These are phyloP conservation scores for Eremomyces bilateralis DNA, from an alignment of 495 filamentous ascomycete genomes.

Conservation along the genomic window DNA sequence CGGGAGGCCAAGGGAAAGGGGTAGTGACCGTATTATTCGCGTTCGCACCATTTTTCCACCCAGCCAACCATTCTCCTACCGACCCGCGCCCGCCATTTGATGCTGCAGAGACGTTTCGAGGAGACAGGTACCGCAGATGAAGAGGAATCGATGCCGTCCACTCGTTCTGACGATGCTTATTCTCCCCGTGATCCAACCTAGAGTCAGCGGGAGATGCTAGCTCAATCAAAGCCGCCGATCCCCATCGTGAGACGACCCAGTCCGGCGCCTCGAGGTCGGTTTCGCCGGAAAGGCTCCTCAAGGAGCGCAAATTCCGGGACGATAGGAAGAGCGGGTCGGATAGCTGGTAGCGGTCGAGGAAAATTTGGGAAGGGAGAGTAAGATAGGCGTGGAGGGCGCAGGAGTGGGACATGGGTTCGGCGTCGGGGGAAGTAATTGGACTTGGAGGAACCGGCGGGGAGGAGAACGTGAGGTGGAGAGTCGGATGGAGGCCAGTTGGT, in stretches of 20 bases:
- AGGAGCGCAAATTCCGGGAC: constrained; percentile 47
- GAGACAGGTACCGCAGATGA: constrained; percentile 60
- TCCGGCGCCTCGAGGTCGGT: constrained; percentile 86
- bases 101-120: constrained; percentile 1
- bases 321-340: constrained; percentile 46
- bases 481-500: constrained; percentile 80
- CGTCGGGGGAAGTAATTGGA: background rate
- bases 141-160: constrained; percentile 68
- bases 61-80: background rate
- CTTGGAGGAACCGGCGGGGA: constrained; percentile 17
- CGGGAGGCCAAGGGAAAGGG: constrained; percentile 47
- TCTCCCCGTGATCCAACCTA: background rate
- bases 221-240: constrained; percentile 56
- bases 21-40: no score
- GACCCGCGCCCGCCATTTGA: background rate
- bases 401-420: constrained; percentile 9
- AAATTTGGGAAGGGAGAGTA: constrained; percentile 64
- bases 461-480: constrained; percentile 26
- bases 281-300: constrained; percentile 51
- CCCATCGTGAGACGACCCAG: constrained; percentile 61
- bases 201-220: constrained; percentile 24
- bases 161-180: background rate
- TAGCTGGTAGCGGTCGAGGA: constrained; percentile 74
- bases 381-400: constrained; percentile 70
- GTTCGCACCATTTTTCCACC: background rate